These are phyloP conservation scores for Trichophyton schoenleinii DNA, from an alignment of 2,329 filamentous ascomycete species.

Conservation along the genomic window DNA sequence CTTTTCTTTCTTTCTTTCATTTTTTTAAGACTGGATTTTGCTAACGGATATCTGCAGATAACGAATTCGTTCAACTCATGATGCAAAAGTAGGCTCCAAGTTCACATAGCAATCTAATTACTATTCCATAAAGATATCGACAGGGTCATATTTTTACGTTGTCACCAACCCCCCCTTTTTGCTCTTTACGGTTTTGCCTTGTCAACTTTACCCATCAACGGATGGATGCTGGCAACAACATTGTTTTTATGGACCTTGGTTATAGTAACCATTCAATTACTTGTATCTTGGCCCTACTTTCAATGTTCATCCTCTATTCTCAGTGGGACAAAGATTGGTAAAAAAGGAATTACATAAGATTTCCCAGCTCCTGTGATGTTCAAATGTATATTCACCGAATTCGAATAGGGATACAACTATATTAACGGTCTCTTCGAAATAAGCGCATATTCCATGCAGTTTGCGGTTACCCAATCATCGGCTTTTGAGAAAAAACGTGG, in stretches of 20 bases:
- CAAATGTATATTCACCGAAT: not conserved
- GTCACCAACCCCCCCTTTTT: not conserved
- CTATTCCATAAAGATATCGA: slow-evolving; percentile 2
- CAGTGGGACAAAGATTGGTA: not conserved
- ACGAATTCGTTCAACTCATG: slow-evolving; percentile 90
- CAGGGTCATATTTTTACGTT: not conserved
- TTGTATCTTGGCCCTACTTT: not conserved
- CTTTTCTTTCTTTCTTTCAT: slow-evolving; percentile 11
- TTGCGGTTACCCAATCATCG: not conserved
- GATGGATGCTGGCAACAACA: not conserved
- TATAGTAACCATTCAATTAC: not conserved
- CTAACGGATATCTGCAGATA: slow-evolving; percentile 44
- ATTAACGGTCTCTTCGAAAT: not conserved
- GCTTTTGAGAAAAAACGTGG: not conserved
- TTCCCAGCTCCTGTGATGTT: not conserved
- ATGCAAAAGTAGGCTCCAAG: slow-evolving; percentile 66
- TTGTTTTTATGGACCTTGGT: not conserved
- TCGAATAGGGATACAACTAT: not conserved
- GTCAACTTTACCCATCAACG: not conserved
- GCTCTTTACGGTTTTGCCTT: not conserved
- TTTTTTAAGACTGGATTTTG: not conserved
- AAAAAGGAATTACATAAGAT: not conserved
- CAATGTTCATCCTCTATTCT: not conserved
- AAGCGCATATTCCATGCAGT: not conserved
- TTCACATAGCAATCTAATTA: slow-evolving; percentile 3